Conservation (phyloP, 2,329 filamentous ascomycete genomes). For the Orbilia quercus region DNA sequence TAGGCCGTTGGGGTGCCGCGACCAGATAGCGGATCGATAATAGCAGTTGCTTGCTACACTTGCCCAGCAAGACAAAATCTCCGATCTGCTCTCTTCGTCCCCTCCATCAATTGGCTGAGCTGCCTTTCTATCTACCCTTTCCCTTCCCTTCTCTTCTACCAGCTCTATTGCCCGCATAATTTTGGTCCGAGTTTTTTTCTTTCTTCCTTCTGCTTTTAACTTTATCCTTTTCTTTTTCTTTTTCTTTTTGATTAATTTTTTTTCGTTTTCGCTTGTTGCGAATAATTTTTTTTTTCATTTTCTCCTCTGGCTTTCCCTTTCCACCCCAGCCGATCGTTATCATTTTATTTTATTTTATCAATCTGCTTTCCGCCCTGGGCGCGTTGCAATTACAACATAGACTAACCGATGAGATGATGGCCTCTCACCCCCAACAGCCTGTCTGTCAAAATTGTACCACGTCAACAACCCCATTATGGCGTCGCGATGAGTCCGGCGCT, state of each 20-base stretch:
- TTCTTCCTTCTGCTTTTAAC: constrained; percentile 57
- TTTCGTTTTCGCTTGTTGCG: constrained; percentile 61
- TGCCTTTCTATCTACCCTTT: constrained; percentile 5
- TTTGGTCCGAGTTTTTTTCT: constrained; percentile 56
- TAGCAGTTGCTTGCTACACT: constrained; percentile 48
- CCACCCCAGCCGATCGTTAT: constrained; percentile 31
- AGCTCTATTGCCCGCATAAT: constrained; percentile 45
- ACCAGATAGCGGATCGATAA: constrained; percentile 46
- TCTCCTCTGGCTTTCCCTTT: constrained; percentile 37
- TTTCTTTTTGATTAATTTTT: constrained; percentile 55
- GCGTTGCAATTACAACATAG: constrained; percentile 64
- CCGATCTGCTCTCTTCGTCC: constrained; percentile 32
- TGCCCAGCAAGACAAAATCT: constrained; percentile 47
- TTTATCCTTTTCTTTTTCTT: constrained; percentile 46
- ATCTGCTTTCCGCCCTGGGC: constrained; percentile 62
- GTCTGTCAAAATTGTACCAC: constrained; percentile 97
- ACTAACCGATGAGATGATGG: constrained; percentile 67
- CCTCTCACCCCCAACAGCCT: constrained; percentile 73
- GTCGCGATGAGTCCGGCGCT: constrained; percentile 92
- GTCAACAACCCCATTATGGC: constrained; percentile 95
- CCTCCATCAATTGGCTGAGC: constrained; percentile 20
- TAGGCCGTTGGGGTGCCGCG: constrained; percentile 27
- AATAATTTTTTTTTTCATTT: constrained; percentile 25
- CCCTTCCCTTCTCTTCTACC: constrained; percentile 39
- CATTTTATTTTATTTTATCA: constrained; percentile 24